A percentile compares a stretch with the other conserved stretches of the same genome.
phyloP scores from a whole-genome alignment of 495 filamentous ascomycete genomes.

The Lindgomyces ingoldianus region DNA sequence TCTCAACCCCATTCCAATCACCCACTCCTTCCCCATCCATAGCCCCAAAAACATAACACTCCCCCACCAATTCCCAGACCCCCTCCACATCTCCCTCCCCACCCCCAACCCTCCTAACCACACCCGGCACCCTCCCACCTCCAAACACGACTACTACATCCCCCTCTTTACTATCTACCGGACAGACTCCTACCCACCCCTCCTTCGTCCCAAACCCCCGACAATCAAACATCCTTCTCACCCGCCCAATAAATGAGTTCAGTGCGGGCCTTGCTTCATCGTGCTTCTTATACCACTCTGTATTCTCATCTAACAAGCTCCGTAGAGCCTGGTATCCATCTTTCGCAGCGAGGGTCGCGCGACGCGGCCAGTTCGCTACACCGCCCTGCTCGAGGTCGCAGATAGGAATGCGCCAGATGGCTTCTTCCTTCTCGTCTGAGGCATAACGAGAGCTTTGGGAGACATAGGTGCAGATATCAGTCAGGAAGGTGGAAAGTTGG shows the following conservation, averaged over 20 bases:
- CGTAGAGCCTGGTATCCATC: background rate
- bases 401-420: background rate
- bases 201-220: background rate
- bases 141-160: conserved; percentile 6
- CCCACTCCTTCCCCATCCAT: conserved; percentile 21
- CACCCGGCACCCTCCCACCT: conserved; percentile 9
- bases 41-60: conserved; percentile 16
- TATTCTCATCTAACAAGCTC: background rate
- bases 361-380: conserved; percentile 1
- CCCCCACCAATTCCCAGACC: conserved; percentile 8
- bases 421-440: background rate
- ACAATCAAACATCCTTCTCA: conserved; percentile 14
- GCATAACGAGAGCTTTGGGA: background rate
- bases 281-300: background rate
- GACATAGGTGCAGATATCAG: background rate
- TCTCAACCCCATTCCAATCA: background rate
- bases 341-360: background rate
- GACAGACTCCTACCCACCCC: conserved; percentile 13
- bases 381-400: background rate
- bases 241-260: background rate
- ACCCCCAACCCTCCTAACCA: background rate
- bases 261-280: background rate
- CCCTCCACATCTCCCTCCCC: background rate
- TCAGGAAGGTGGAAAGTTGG: background rate
- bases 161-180: background rate